Conservation (phyloP, 176 grass and related monocot genomes). For the Rhynchospora pubera region DNA sequence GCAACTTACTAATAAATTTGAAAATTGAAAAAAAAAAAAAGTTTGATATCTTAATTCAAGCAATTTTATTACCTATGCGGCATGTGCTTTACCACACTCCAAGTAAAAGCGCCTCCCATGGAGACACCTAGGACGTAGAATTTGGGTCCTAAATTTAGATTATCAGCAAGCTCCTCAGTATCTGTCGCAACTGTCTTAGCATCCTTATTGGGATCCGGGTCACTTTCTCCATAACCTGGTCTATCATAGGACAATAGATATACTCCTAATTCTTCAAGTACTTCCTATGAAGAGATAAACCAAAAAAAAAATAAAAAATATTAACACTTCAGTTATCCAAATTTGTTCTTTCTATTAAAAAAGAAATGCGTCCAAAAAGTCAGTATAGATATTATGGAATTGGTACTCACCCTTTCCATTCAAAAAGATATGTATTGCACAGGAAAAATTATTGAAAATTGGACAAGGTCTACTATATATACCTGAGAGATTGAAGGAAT, state of each 20-base stretch:
- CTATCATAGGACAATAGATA: slow-evolving; percentile 68
- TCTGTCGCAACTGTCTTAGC: slow-evolving; percentile 54
- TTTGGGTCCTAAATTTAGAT: slow-evolving; percentile 49
- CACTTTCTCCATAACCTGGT: slow-evolving; percentile 74
- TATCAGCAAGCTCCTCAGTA: slow-evolving; percentile 61
- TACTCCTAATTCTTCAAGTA: slow-evolving; percentile 49
- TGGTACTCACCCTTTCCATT: not conserved
- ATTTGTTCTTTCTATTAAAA: not conserved
- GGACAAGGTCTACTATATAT: not conserved
- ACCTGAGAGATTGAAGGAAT: slow-evolving; percentile 27
- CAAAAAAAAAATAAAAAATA: not conserved
- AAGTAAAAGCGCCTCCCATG: slow-evolving; percentile 66
- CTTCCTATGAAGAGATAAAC: slow-evolving; percentile 31
- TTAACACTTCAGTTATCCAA: not conserved
- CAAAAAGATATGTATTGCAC: not conserved
- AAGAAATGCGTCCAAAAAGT: not conserved
- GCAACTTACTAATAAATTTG: not conserved
- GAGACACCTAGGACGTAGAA: slow-evolving; percentile 62
- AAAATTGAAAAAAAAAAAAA: not conserved
- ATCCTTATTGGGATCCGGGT: slow-evolving; percentile 32
- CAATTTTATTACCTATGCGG: slow-evolving; percentile 34
- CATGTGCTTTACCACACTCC: slow-evolving; percentile 74
- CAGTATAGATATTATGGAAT: not conserved
- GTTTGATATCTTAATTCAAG: not conserved
- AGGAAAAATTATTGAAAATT: not conserved